A percentile compares a stretch with the other conserved stretches of the same genome.
These are phyloP conservation scores for Nakazawaea anatomiae DNA, from an alignment of 805 yeast genomes.

Conservation along the genomic window DNA sequence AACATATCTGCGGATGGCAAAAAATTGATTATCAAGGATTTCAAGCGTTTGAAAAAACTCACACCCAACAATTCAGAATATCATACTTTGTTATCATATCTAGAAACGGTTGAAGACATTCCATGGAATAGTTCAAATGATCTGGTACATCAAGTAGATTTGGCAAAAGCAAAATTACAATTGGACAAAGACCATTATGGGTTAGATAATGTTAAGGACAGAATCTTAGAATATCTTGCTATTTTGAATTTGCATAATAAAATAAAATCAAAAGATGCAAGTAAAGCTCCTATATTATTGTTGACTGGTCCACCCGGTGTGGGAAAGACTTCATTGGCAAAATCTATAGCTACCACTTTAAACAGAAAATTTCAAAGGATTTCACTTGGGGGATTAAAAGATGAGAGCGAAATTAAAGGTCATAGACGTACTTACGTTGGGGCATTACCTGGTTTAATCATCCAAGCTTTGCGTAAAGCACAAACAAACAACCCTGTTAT, in stretches of 20 bases:
- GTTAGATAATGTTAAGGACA: slow-evolving; percentile 61
- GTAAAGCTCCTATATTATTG: slow-evolving; percentile 65
- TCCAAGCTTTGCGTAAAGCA: slow-evolving; percentile 71
- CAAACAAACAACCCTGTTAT: slow-evolving; percentile 80
- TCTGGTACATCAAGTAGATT: slow-evolving; percentile 39
- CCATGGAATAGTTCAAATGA: slow-evolving; percentile 38
- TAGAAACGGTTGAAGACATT: slow-evolving; percentile 59
- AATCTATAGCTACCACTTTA: slow-evolving; percentile 69
- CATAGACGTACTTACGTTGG: slow-evolving; percentile 91
- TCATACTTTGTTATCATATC: slow-evolving; percentile 57
- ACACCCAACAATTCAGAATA: slow-evolving; percentile 56
- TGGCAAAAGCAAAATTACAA: slow-evolving; percentile 45
- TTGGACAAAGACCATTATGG: slow-evolving; percentile 80
- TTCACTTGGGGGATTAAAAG: slow-evolving; percentile 83
- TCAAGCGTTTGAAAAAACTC: slow-evolving; percentile 46
- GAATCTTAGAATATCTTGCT: slow-evolving; percentile 75
- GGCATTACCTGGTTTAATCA: slow-evolving; percentile 81
- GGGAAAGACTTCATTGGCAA: slow-evolving; percentile 84
- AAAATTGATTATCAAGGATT: slow-evolving; percentile 40
- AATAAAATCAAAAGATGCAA: slow-evolving; percentile 11
- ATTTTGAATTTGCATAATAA: slow-evolving; percentile 54
- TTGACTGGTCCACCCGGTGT: slow-evolving; percentile 93
- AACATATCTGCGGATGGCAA: slow-evolving; percentile 35
- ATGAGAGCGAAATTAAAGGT: slow-evolving; percentile 86
- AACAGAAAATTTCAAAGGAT: slow-evolving; percentile 73